A percentile compares a stretch with the other conserved stretches of the same genome.
Conservation (phyloP, 73 alveolate genomes). For the Loxodes magnus region DNA sequence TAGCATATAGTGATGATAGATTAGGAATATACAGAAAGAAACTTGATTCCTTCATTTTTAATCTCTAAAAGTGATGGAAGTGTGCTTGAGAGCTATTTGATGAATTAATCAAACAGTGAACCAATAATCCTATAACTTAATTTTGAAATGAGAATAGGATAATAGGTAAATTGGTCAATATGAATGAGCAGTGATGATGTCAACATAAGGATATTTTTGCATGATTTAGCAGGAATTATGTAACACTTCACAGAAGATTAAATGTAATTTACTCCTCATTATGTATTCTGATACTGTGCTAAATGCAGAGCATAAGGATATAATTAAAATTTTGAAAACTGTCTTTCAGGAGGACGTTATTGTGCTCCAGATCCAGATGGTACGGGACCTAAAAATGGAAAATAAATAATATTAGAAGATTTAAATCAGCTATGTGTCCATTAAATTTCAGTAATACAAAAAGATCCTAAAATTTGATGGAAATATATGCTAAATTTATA, state of each 20-base stretch:
- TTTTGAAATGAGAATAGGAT: too few relatives aligned
- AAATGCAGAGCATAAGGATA: background rate
- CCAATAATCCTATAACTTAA: too few relatives aligned
- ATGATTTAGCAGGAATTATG: background rate
- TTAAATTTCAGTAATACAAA: slow-evolving; percentile 15
- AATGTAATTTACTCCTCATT: slow-evolving; percentile 1
- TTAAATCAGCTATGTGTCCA: slow-evolving; percentile 62
- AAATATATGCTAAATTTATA: slow-evolving; percentile 52
- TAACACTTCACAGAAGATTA: background rate
- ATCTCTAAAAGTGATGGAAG: slow-evolving; percentile 65
- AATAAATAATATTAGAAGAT: slow-evolving; percentile 55
- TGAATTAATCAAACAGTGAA: too few relatives aligned
- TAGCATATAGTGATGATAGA: slow-evolving; percentile 55
- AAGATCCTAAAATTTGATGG: slow-evolving; percentile 30
- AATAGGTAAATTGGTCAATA: too few relatives aligned
- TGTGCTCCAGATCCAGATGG: slow-evolving; percentile 10
- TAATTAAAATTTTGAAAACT: background rate
- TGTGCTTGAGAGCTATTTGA: too few relatives aligned
- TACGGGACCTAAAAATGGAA: slow-evolving; percentile 36
- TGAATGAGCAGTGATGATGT: too few relatives aligned
- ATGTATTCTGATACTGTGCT: slow-evolving; percentile 9
- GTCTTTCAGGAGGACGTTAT: slow-evolving; percentile 12
- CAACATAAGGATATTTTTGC: too few relatives aligned
- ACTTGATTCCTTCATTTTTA: slow-evolving; percentile 62
- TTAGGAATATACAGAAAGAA: slow-evolving; percentile 81